These are phyloP conservation scores for Trichoderma sp. DNA, from an alignment of 2,329 filamentous ascomycete genomes.

Conservation along the genomic window DNA sequence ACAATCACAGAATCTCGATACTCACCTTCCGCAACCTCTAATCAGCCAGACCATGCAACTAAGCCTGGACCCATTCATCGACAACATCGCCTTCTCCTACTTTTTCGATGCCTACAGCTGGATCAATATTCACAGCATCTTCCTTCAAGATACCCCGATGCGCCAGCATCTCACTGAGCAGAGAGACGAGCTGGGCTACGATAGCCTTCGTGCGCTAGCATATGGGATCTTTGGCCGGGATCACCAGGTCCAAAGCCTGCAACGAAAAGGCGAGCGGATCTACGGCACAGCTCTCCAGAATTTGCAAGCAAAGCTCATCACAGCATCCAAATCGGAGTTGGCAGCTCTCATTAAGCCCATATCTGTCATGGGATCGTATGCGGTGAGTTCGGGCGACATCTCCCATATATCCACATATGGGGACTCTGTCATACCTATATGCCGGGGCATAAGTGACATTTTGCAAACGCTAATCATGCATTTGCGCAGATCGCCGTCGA, in stretches of 20 bases:
- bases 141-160: conserved; percentile 3
- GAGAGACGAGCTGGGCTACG: background rate
- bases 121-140: conserved; percentile 1
- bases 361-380: conserved; percentile 10
- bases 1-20: background rate
- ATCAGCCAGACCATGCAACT: background rate
- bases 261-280: background rate
- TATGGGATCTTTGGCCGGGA: background rate
- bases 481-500: background rate
- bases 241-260: background rate
- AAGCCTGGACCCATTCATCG: background rate
- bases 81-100: conserved; percentile 1
- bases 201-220: conserved; percentile 4
- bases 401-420: too few species aligned
- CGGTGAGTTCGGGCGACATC: background rate
- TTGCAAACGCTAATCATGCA: background rate
- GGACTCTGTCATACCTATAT: too few species aligned
- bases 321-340: background rate
- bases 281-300: background rate
- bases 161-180: background rate
- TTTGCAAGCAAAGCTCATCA: background rate
- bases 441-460: background rate
- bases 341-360: conserved; percentile 9
- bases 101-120: conserved; percentile 11
- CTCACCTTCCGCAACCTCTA: background rate